phyloP scores from a whole-genome alignment of 345 rosid genomes.

The Eucalyptus erythrocorys region DNA sequence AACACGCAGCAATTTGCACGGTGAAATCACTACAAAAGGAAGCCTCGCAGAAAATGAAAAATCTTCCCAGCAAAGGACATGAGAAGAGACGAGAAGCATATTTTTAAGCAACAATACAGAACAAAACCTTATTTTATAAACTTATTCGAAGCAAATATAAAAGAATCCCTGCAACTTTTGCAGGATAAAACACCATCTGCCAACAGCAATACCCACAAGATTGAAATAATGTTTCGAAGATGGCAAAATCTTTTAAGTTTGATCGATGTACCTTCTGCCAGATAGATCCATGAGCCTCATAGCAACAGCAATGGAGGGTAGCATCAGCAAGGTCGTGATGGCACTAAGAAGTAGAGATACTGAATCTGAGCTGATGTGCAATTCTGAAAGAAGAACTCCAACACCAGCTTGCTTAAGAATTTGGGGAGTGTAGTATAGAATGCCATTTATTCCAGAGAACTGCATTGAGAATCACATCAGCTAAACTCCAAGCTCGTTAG shows the following conservation, averaged over 20 bases:
- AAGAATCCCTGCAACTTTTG: neutral
- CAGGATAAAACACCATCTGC: neutral
- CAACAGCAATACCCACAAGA: neutral
- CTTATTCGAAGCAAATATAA: neutral
- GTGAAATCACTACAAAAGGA: neutral
- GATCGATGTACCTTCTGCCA: constrained; percentile 68
- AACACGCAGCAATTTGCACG: neutral
- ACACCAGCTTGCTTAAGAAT: constrained; percentile 96
- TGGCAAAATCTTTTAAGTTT: neutral
- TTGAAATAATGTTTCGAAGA: neutral
- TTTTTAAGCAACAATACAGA: neutral
- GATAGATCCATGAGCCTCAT: constrained; percentile 93
- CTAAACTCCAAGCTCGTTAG: neutral
- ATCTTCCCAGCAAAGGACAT: neutral
- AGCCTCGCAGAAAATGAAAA: neutral
- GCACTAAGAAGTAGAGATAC: constrained; percentile 79
- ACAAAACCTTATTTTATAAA: neutral
- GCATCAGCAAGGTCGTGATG: constrained; percentile 84
- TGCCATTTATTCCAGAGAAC: constrained; percentile 98
- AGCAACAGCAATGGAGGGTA: constrained; percentile 88
- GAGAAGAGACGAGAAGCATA: neutral
- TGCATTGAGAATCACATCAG: constrained; percentile 11
- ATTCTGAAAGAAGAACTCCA: constrained; percentile 68
- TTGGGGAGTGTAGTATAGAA: constrained; percentile 96
- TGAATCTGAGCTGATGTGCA: constrained; percentile 68